Percentiles rank a stretch among this genome's conserved stretches.
Conservation (phyloP, 2,329 filamentous ascomycete genomes). For the Epichloe aotearoae region DNA sequence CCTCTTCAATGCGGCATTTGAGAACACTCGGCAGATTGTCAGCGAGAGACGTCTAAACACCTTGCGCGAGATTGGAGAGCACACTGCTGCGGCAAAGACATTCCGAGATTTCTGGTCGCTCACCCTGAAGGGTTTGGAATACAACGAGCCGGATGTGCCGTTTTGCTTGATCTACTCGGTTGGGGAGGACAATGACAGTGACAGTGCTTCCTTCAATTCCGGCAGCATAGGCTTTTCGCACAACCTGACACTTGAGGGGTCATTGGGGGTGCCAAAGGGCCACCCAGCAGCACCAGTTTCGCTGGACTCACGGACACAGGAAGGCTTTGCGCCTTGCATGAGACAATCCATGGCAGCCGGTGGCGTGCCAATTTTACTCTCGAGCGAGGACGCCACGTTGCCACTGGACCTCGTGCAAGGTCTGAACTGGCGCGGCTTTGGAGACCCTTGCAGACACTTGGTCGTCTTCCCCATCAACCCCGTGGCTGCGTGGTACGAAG, state of each 20-base stretch:
- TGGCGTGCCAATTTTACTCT: slow-evolving; percentile 25
- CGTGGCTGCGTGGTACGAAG: slow-evolving; percentile 5
- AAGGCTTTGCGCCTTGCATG: slow-evolving; percentile 26
- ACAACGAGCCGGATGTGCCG: slow-evolving; percentile 50
- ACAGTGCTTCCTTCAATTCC: slow-evolving; percentile 45
- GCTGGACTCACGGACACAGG: slow-evolving; percentile 23
- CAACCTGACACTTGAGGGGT: slow-evolving; percentile 36
- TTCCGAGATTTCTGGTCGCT: slow-evolving; percentile 60
- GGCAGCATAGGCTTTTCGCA: slow-evolving; percentile 48
- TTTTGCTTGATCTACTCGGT: slow-evolving; percentile 38
- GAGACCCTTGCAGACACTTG: slow-evolving; percentile 49
- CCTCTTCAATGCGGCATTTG: slow-evolving; percentile 66
- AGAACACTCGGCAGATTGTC: slow-evolving; percentile 64
- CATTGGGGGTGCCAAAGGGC: slow-evolving; percentile 29
- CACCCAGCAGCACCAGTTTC: slow-evolving; percentile 28
- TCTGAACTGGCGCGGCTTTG: slow-evolving; percentile 49
- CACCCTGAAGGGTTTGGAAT: slow-evolving; percentile 53
- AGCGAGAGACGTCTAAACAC: slow-evolving; percentile 68
- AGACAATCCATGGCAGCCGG: slow-evolving; percentile 24
- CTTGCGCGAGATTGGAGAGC: slow-evolving; percentile 61
- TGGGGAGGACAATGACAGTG: slow-evolving; percentile 23
- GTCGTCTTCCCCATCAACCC: slow-evolving; percentile 52
- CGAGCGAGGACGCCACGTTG: slow-evolving; percentile 37
- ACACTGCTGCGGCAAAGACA: slow-evolving; percentile 56
- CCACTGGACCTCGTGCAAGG: slow-evolving; percentile 44